Base-by-base conservation (phyloP, 257 asterid species). In the Verbascum thapsus region DNA sequence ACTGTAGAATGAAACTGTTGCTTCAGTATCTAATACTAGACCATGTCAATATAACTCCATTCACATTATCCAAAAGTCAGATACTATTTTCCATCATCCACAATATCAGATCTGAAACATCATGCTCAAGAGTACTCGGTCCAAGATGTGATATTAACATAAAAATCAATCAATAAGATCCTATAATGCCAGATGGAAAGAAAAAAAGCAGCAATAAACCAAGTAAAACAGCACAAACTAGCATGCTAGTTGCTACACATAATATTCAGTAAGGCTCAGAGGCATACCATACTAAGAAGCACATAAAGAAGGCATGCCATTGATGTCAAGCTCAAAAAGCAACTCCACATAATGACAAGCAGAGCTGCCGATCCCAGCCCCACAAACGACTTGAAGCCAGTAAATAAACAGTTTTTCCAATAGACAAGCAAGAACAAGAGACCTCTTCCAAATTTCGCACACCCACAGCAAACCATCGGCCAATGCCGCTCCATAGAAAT, bases 331-430 rank as follows among this genome's bases (percentile, higher is more conserved):
- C 96, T 94, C 44, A 94, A 78, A 74, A 90, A 94, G 85, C 90
- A 94, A 75, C 96, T 84, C 98, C 99, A 94, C 98, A 94, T 86
- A 64, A 94, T 86, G 53, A 86, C 79, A 51, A 94, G 92, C 75
- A 90, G 74, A 41, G 99, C 98, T 1, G 96, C 92, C 7, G 98
- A 81, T 69, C 95, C 98, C 73, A 94, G 85, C 66, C 84, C 86
- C 10, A 75, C 16, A 69, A 94, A 79, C 6, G 99, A 94, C 57
- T 43, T 62, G 45, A 83, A 78, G 44, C 98, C 99, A 49, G 87
- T 77, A 41, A 80, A 55, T 5, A 68, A 56, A 57, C 96, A 88
- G 70, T 80, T 85, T 58, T 84, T 94, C 99, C 99, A 94, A 55
- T 77, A 79, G 35, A 78, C 78, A 67, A 83, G 77, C 73, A 83